Evolutionary conservation across 75 land plant genomes (phyloP), one percentile per base, ranked within the genome.

Genomic region (Selaginella moellendorffii): DNA sequence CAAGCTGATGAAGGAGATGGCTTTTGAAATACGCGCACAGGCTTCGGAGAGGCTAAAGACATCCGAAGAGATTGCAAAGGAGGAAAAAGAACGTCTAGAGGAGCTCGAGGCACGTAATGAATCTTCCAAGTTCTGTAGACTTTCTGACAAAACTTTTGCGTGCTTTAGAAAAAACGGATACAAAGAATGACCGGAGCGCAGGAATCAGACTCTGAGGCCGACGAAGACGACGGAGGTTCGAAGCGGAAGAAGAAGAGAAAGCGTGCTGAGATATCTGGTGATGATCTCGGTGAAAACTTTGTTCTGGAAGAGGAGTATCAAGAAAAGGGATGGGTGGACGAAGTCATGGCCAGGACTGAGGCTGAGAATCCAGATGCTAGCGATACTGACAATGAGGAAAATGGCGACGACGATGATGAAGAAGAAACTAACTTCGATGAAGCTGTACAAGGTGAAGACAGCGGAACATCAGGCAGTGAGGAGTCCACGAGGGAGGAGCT

Each of bases 201-300:
- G 23, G 58, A 70, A 54, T 75, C 72, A 69, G 78, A 77, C 24
- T 72, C 75, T 26, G 79, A 75, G 63, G 78, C 83, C 68, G 84
- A 86, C 12, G 86, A 70, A 46, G 66, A 61, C 59, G 75, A 66
- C 60, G 64, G 17, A n/a, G 62, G 56, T 54, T 22, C 46, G 23
- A 28, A 27, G n/a, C 2, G 19, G 59, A 65, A 2, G 65, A 54
- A n/a, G 69, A 54, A 65, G 66, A 64, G 54, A 26, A 81, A 59
- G 64, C 21, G 1, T 12, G 71, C 66, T 62, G 53, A 69, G 29
- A 58, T 81, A 22, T 85, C 89, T 64, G 97, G 97, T 1, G 97
- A 92, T 81, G 97, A 88, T 77, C 79, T 92, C 51, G 95, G 95
- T 52, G 97, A 87, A 67, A 88, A 88, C 30, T 88, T 88, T 60